phyloP scores from a whole-genome alignment of 2,329 filamentous ascomycete genomes.

The Talaromyces verruculosus region DNA sequence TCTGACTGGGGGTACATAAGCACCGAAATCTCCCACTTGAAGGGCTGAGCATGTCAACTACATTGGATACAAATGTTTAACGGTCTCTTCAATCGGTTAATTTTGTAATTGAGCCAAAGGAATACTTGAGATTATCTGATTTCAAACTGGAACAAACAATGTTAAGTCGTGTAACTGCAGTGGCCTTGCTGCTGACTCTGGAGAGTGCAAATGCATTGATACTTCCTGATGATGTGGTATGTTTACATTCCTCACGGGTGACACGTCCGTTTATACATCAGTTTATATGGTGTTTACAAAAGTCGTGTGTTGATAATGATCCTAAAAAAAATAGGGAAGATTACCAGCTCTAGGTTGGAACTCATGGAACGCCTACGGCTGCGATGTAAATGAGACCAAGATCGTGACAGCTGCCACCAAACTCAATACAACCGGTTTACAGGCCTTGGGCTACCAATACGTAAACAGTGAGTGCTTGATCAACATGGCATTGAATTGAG shows the following conservation, averaged over 20 bases:
- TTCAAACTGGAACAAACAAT: neutral
- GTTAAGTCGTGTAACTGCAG: conserved; percentile 7
- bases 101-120: neutral
- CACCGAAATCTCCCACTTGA: neutral
- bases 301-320: neutral
- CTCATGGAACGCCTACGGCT: conserved; percentile 50
- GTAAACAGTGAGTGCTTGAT: conserved; percentile 36
- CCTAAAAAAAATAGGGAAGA: conserved; percentile 26
- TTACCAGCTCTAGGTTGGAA: conserved; percentile 46
- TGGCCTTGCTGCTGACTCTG: conserved; percentile 25
- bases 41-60: neutral
- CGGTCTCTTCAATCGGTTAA: neutral
- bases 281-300: neutral
- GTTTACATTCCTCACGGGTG: conserved; percentile 7
- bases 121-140: neutral
- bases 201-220: conserved; percentile 28
- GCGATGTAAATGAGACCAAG: conserved; percentile 49
- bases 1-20: neutral
- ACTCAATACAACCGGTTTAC: conserved; percentile 48
- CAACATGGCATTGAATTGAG: neutral
- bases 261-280: neutral
- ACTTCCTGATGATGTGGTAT: conserved; percentile 32
- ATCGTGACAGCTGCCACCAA: conserved; percentile 49
- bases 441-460: conserved; percentile 53
- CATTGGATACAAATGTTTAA: neutral